These are phyloP conservation scores for Lecanicillium sp. DNA, from an alignment of 2,329 filamentous ascomycete genomes.

Conservation along the genomic window DNA sequence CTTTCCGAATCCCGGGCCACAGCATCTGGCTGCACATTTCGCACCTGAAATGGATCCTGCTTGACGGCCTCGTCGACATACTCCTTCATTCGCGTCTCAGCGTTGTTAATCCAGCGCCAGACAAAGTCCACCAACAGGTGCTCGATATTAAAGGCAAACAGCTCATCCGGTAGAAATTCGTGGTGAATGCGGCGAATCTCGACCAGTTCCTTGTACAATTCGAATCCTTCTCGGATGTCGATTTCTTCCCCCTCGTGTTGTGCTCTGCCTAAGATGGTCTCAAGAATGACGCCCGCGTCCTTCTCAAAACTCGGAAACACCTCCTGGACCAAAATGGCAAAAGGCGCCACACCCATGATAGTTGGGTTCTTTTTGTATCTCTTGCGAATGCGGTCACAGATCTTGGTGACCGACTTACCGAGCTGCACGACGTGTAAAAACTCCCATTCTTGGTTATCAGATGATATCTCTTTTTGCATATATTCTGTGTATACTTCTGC, in stretches of 20 bases:
- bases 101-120: constrained; percentile 85
- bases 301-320: constrained; percentile 86
- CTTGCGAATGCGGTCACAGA: constrained; percentile 86
- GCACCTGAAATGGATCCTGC: constrained; percentile 77
- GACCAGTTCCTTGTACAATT: constrained; percentile 82
- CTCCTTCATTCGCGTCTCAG: constrained; percentile 69
- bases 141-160: constrained; percentile 85
- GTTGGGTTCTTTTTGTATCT: constrained; percentile 82
- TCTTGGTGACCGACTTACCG: constrained; percentile 74
- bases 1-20: constrained; percentile 70
- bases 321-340: constrained; percentile 69
- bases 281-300: constrained; percentile 79
- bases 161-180: constrained; percentile 61
- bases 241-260: constrained; percentile 66
- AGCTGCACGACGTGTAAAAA: constrained; percentile 86
- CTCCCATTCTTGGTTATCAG: constrained; percentile 77
- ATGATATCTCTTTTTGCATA: constrained; percentile 72
- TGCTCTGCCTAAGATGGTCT: constrained; percentile 68
- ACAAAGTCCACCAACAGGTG: constrained; percentile 83
- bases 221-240: constrained; percentile 85
- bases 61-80: constrained; percentile 89
- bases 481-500: constrained; percentile 72
- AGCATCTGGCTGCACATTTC: constrained; percentile 54
- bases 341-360: constrained; percentile 65
- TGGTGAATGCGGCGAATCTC: constrained; percentile 76